Evolutionary conservation across 306 rosid species (phyloP).

Genomic region (Cucurbita argyrosperma): DNA sequence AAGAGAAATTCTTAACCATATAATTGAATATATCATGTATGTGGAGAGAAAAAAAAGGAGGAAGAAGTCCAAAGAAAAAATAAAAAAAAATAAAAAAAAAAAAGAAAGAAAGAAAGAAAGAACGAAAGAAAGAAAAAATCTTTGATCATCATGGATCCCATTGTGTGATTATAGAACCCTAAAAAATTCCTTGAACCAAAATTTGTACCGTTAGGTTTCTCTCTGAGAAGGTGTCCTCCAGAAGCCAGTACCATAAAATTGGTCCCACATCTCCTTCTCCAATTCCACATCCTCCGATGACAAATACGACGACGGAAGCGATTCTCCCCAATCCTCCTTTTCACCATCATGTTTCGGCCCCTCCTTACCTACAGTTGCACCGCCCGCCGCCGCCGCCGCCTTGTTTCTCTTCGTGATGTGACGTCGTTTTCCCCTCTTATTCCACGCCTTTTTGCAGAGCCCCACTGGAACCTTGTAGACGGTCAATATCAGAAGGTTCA

Average conservation of each 20-base stretch:
- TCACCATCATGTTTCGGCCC: background rate
- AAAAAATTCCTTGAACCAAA: background rate
- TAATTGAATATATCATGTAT: no score
- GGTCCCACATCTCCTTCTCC: constrained; percentile 69
- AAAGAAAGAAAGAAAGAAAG: no score
- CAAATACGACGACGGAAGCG: background rate
- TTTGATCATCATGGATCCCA: background rate
- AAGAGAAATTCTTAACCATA: no score
- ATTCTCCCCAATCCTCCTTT: background rate
- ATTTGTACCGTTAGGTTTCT: constrained; percentile 6
- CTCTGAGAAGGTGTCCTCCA: constrained; percentile 59
- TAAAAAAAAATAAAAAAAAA: no score
- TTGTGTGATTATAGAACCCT: background rate
- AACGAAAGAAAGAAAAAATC: background rate
- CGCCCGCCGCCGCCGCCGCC: background rate
- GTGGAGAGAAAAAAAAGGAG: no score
- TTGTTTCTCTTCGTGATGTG: constrained; percentile 4
- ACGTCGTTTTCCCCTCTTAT: constrained; percentile 8
- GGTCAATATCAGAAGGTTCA: constrained; percentile 34
- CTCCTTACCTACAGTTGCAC: background rate
- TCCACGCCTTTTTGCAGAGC: constrained; percentile 31
- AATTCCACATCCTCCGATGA: constrained; percentile 12
- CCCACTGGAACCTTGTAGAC: constrained; percentile 41
- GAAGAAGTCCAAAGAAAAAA: no score
- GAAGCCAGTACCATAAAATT: constrained; percentile 49